Percentiles rank a stretch among this genome's conserved stretches.
Evolutionary conservation across 805 yeast species (phyloP).

Genomic region (Saccharomyces jurei): DNA sequence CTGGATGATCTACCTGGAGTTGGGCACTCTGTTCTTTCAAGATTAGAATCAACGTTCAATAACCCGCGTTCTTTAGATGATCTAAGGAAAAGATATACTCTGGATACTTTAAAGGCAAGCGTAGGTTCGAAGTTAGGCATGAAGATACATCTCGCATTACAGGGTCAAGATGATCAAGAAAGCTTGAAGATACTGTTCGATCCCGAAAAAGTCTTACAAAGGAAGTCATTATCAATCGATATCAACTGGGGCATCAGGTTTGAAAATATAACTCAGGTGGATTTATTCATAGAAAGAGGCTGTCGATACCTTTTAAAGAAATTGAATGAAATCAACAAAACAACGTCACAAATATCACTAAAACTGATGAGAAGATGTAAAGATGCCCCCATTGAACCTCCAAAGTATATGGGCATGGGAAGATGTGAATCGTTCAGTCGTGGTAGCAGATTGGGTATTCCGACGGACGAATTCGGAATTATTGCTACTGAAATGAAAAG

Average conservation of each 20-base stretch:
- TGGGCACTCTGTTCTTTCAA: slow-evolving; percentile 44
- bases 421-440: slow-evolving; percentile 57
- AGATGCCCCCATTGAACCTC: slow-evolving; percentile 65
- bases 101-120: slow-evolving; percentile 32
- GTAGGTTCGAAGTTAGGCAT: slow-evolving; percentile 68
- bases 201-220: slow-evolving; percentile 40
- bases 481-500: slow-evolving; percentile 52
- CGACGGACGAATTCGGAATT: slow-evolving; percentile 54
- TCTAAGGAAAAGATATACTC: slow-evolving; percentile 30
- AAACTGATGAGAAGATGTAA: slow-evolving; percentile 57
- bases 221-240: slow-evolving; percentile 80
- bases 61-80: slow-evolving; percentile 29
- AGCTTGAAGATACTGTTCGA: slow-evolving; percentile 42
- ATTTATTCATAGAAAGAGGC: slow-evolving; percentile 49
- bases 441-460: slow-evolving; percentile 49
- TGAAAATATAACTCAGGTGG: slow-evolving; percentile 50
- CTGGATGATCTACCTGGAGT: slow-evolving; percentile 51
- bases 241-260: slow-evolving; percentile 88
- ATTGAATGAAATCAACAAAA: slow-evolving; percentile 37
- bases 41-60: slow-evolving; percentile 29
- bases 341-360: slow-evolving; percentile 53
- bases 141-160: slow-evolving; percentile 49
- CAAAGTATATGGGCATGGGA: slow-evolving; percentile 83
- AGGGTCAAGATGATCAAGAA: slow-evolving; percentile 61
- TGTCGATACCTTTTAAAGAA: slow-evolving; percentile 53